Conservation (phyloP, 495 filamentous ascomycete species). For the Tuber calosporum region DNA sequence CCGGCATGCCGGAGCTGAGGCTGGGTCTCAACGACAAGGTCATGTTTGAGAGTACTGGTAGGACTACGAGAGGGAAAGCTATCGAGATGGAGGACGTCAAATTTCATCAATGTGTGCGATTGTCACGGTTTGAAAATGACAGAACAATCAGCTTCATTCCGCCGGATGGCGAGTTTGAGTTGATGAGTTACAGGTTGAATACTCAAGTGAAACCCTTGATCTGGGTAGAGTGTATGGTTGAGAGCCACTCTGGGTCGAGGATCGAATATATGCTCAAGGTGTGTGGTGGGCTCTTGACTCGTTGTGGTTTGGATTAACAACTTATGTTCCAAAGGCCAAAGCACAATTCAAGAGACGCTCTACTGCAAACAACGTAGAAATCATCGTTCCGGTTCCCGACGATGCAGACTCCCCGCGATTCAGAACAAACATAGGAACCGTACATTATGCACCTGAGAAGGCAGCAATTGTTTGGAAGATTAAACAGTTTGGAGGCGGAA, state of each 20-base stretch:
- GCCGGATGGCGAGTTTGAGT: conserved; percentile 95
- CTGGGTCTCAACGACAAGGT: conserved; percentile 97
- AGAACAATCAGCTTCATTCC: conserved; percentile 98
- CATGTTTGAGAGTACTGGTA: conserved; percentile 98
- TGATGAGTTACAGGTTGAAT: conserved; percentile 98
- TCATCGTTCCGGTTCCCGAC: conserved; percentile 92
- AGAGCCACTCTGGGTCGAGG: conserved; percentile 84
- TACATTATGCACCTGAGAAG: conserved; percentile 98
- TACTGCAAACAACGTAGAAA: conserved; percentile 98
- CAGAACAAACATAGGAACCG: conserved; percentile 91
- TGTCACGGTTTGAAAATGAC: conserved; percentile 96
- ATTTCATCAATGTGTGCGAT: conserved; percentile 96
- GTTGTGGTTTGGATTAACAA: not conserved
- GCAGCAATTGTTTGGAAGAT: conserved; percentile 99
- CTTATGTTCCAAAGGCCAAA: conserved; percentile 54
- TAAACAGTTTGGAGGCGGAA: conserved; percentile 97
- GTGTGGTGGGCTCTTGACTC: conserved; percentile 11
- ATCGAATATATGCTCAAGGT: conserved; percentile 99
- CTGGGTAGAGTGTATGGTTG: conserved; percentile 97
- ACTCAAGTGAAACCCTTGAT: conserved; percentile 98
- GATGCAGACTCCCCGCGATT: conserved; percentile 96
- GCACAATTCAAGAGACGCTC: conserved; percentile 97
- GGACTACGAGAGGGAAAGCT: conserved; percentile 89
- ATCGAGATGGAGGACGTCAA: conserved; percentile 99
- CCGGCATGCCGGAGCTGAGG: conserved; percentile 95